A percentile compares a stretch with the other conserved stretches of the same genome.
Conservation (phyloP, 2,329 filamentous ascomycete genomes). For the Alternaria sp. region DNA sequence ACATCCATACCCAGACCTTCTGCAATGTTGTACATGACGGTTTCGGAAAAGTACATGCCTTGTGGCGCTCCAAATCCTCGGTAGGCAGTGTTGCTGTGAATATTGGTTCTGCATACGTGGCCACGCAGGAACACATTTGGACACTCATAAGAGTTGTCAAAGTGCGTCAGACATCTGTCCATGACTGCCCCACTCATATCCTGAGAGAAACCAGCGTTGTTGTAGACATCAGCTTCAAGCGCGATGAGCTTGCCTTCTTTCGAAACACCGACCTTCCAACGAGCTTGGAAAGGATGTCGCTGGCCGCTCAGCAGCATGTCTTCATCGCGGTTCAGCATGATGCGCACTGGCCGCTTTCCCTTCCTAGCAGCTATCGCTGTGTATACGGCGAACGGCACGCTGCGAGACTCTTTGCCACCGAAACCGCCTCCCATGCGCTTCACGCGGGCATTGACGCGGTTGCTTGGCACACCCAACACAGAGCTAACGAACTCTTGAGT, state of each 20-base stretch:
- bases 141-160: conserved; percentile 86
- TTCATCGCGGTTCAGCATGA: conserved; percentile 94
- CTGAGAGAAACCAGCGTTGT: conserved; percentile 82
- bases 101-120: conserved; percentile 89
- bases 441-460: conserved; percentile 87
- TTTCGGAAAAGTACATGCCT: conserved; percentile 90
- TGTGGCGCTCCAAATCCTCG: conserved; percentile 94
- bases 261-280: conserved; percentile 91
- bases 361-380: conserved; percentile 87
- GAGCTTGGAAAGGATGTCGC: conserved; percentile 84
- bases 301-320: conserved; percentile 92
- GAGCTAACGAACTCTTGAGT: conserved; percentile 72
- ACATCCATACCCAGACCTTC: conserved; percentile 85
- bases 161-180: conserved; percentile 82
- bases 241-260: conserved; percentile 92
- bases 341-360: conserved; percentile 78
- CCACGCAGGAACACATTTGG: conserved; percentile 86
- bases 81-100: conserved; percentile 95
- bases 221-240: conserved; percentile 86
- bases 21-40: conserved; percentile 85
- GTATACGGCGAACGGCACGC: conserved; percentile 80
- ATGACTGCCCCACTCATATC: conserved; percentile 77
- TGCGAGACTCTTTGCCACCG: conserved; percentile 90
- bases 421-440: conserved; percentile 93
- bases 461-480: conserved; percentile 79